Conservation (phyloP, 2,329 filamentous ascomycete genomes). For the Verticillium nonalfalfae region DNA sequence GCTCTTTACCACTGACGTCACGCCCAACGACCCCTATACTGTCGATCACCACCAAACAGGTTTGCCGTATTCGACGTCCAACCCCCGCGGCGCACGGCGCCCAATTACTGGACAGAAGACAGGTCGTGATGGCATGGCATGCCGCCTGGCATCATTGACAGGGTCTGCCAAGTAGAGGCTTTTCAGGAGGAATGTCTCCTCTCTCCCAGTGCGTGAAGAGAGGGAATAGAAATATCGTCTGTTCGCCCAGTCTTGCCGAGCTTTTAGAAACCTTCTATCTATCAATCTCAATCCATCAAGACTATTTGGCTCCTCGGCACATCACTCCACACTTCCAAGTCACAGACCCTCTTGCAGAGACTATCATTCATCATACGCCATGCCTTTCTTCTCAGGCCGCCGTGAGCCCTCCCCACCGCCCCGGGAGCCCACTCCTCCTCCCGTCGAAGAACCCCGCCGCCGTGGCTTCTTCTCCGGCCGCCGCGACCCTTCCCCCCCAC, state of each 20-base stretch:
- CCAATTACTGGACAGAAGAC: not conserved
- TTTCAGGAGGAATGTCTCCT: not conserved
- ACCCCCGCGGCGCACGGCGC: not conserved
- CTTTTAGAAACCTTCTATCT: not conserved
- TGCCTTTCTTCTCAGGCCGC: slow-evolving; percentile 18
- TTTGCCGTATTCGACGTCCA: not conserved
- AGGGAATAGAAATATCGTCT: not conserved
- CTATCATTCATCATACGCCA: slow-evolving; percentile 4
- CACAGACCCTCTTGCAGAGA: not conserved
- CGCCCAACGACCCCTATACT: not conserved
- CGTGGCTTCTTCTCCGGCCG: slow-evolving; percentile 17
- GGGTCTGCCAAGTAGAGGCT: not conserved
- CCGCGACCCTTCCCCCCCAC: slow-evolving; percentile 21
- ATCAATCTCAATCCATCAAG: not conserved
- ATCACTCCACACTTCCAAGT: too few species aligned
- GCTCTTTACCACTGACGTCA: not conserved
- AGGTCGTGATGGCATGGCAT: not conserved
- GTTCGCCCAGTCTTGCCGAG: not conserved
- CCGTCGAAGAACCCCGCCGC: slow-evolving; percentile 12
- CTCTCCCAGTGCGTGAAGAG: not conserved
- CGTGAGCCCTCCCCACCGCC: slow-evolving; percentile 22
- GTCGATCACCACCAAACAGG: slow-evolving; percentile 2
- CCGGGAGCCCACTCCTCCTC: slow-evolving; percentile 18
- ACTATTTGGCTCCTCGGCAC: too few species aligned
- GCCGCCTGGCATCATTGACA: not conserved